These are phyloP conservation scores for Lantana camara DNA, from an alignment of 257 asterid species.

Conservation along the genomic window DNA sequence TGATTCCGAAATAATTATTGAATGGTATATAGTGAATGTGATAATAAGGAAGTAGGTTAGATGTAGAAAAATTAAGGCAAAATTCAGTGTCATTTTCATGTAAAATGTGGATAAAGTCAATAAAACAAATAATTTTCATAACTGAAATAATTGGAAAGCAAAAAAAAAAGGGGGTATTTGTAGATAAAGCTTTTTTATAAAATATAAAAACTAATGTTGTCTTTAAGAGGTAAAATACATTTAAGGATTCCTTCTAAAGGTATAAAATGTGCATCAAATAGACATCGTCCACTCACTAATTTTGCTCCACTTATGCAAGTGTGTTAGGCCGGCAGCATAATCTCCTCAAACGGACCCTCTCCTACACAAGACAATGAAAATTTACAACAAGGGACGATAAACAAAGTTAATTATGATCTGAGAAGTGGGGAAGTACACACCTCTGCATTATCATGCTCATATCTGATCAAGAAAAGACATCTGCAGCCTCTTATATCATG, in stretches of 20 bases:
- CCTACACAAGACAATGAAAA: slow-evolving; percentile 46
- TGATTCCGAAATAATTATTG: no score
- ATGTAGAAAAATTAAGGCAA: not conserved
- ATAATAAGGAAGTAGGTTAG: no score
- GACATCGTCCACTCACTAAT: slow-evolving; percentile 1
- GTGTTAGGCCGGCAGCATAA: slow-evolving; percentile 73
- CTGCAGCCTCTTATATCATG: slow-evolving; percentile 99
- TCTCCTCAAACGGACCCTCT: slow-evolving; percentile 75
- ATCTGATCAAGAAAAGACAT: slow-evolving; percentile 74
- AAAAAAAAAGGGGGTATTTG: no score
- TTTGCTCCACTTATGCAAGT: slow-evolving; percentile 23
- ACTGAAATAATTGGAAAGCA: no score
- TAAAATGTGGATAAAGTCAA: no score
- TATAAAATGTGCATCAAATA: not conserved
- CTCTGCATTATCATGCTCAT: slow-evolving; percentile 66
- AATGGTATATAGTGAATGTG: no score
- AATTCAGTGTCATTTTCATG: not conserved
- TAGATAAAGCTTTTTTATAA: no score
- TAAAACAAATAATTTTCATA: no score
- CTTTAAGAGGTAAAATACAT: not conserved
- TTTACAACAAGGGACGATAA: not conserved
- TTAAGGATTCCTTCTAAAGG: slow-evolving; percentile 4
- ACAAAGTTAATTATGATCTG: slow-evolving; percentile 3
- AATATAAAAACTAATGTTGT: no score
- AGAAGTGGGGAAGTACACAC: slow-evolving; percentile 35